Evolutionary conservation across 176 grass and related monocot genomes (phyloP).

Genomic region (Aegilops bicornis): DNA sequence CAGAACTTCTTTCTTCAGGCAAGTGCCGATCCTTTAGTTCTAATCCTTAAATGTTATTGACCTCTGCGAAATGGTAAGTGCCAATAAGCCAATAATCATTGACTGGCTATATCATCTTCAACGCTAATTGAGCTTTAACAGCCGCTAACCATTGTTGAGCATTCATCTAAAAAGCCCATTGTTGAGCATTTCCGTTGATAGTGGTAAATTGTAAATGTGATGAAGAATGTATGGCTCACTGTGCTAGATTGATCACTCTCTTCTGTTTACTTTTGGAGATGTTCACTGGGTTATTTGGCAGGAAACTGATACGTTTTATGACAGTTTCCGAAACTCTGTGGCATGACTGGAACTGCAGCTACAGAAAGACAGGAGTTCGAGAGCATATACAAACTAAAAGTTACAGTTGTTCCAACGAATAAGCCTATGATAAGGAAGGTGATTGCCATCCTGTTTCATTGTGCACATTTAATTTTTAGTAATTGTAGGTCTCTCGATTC

Average conservation of each 20-base stretch:
- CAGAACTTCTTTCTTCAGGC: conserved; percentile 99
- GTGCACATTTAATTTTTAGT: not conserved
- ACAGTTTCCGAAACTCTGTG: conserved; percentile 96
- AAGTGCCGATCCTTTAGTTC: conserved; percentile 30
- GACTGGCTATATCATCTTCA: not conserved
- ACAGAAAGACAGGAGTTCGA: conserved; percentile 88
- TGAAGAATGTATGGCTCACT: conserved; percentile 1
- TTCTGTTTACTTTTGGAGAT: conserved; percentile 5
- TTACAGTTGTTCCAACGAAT: conserved; percentile 95
- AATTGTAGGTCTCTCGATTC: conserved; percentile 1
- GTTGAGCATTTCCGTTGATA: conserved; percentile 15
- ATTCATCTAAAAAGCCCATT: not conserved
- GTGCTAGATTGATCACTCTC: conserved; percentile 31
- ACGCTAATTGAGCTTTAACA: not conserved
- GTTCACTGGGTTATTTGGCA: conserved; percentile 8
- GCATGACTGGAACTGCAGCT: conserved; percentile 98
- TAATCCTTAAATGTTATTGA: not conserved
- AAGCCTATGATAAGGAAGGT: conserved; percentile 99
- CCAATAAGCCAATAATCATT: not conserved
- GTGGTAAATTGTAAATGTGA: conserved; percentile 17
- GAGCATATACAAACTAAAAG: conserved; percentile 98
- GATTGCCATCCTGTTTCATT: conserved; percentile 14
- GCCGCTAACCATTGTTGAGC: conserved; percentile 1
- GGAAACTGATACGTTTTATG: conserved; percentile 29
- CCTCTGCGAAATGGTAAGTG: conserved; percentile 4